A percentile compares a stretch with the other conserved stretches of the same genome.
Conservation (phyloP, 2,329 filamentous ascomycete species). For the Hymenoscyphus occultus region DNA sequence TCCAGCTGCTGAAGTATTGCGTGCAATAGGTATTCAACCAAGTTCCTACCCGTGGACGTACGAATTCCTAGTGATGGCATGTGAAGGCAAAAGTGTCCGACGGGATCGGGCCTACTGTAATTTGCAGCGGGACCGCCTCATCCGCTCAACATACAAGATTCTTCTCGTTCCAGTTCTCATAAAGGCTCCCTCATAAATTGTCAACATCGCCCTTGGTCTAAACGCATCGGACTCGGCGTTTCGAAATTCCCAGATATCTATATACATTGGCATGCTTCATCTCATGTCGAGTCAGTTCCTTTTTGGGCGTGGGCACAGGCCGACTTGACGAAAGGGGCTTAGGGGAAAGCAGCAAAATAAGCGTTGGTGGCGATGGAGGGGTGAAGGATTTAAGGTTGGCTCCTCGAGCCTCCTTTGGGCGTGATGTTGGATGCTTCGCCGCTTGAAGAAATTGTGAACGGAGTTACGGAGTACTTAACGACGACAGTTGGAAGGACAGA, state of each 20-base stretch:
- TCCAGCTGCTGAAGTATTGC: background rate
- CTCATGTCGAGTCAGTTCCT: background rate
- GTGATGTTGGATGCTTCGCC: background rate
- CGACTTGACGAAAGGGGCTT: background rate
- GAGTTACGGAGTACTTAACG: background rate
- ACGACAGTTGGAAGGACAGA: background rate
- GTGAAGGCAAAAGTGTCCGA: background rate
- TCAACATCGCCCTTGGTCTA: background rate
- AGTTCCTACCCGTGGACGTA: background rate
- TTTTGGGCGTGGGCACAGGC: background rate
- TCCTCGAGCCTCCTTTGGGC: background rate
- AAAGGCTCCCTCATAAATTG: background rate
- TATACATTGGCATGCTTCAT: background rate
- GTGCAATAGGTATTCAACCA: background rate
- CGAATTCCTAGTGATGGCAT: background rate
- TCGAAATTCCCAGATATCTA: background rate
- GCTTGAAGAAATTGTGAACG: background rate
- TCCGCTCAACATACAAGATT: background rate
- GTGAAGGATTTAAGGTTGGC: slow-evolving; percentile 3
- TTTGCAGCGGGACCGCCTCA: background rate
- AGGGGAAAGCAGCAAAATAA: background rate
- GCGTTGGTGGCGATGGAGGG: background rate
- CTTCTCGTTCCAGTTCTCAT: too few species aligned
- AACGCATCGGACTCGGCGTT: background rate
- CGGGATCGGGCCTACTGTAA: background rate